A percentile compares a stretch with the other conserved stretches of the same genome.
phyloP scores from a whole-genome alignment of 2,329 filamentous ascomycete genomes.

The Botrytis sinoallii region DNA sequence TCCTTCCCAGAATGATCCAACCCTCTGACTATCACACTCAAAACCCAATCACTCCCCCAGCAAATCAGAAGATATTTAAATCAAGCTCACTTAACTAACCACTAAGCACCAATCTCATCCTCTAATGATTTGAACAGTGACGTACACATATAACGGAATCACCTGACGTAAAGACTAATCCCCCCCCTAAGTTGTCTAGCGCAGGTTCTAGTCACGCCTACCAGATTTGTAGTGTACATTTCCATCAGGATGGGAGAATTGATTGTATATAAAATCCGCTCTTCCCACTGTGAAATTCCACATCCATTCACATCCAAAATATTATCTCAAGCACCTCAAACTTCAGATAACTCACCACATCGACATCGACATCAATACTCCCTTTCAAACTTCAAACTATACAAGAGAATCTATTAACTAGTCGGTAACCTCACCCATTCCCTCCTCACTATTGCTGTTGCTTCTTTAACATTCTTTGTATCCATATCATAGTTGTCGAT shows the following conservation, averaged over 20 bases:
- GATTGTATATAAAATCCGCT: too few species aligned
- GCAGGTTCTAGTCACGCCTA: not conserved
- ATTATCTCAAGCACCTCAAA: not conserved
- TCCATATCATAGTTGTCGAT: not conserved
- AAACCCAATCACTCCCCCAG: not conserved
- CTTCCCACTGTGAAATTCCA: too few species aligned
- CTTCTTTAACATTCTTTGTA: not conserved
- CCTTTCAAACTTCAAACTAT: not conserved
- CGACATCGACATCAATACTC: not conserved
- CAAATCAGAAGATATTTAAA: not conserved
- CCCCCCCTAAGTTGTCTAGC: not conserved
- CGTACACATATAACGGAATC: too few species aligned
- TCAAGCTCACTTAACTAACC: not conserved
- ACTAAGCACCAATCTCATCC: too few species aligned
- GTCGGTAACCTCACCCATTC: fast-evolving
- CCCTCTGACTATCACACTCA: not conserved
- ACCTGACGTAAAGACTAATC: not conserved
- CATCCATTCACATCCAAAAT: not conserved
- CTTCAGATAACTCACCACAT: not conserved
- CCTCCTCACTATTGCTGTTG: not conserved
- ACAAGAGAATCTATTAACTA: not conserved
- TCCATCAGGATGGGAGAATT: not conserved
- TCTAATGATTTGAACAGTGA: fast-evolving
- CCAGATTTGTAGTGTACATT: not conserved
- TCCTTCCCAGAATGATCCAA: not conserved